These are phyloP conservation scores for Triadica sebifera DNA, from an alignment of 345 rosid genomes.

Conservation along the genomic window DNA sequence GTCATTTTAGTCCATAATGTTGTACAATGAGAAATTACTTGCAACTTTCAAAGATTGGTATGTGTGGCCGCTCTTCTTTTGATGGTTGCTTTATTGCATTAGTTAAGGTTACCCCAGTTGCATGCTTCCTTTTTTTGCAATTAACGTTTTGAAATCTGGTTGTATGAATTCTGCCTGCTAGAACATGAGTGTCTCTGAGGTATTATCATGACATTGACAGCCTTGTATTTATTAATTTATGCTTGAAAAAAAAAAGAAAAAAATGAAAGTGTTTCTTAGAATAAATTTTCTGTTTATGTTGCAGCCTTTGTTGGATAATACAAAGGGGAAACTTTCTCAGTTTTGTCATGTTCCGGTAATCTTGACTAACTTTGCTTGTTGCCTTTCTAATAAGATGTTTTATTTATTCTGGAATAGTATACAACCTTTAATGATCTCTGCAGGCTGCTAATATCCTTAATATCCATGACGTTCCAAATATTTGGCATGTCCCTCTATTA, in stretches of 20 bases:
- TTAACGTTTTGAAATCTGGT: background rate
- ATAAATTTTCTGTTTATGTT: slow-evolving; percentile 5
- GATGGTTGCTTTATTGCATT: background rate
- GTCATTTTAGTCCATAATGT: slow-evolving; percentile 2
- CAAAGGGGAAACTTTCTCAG: slow-evolving; percentile 34
- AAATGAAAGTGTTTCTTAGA: background rate
- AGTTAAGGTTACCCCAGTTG: background rate
- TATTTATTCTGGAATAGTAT: background rate
- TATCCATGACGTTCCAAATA: slow-evolving; percentile 37
- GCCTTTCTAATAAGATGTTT: slow-evolving; percentile 1
- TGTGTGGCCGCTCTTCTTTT: slow-evolving; percentile 6
- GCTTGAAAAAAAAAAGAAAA: background rate
- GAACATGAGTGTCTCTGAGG: background rate
- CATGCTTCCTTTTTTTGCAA: background rate
- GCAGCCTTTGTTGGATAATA: slow-evolving; percentile 34
- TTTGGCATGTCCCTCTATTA: slow-evolving; percentile 38
- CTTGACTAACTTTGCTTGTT: slow-evolving; percentile 16
- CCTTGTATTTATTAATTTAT: background rate
- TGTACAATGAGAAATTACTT: background rate
- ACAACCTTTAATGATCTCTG: background rate
- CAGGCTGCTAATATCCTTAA: slow-evolving; percentile 40
- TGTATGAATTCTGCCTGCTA: background rate
- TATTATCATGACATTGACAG: background rate
- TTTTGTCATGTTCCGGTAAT: slow-evolving; percentile 57
- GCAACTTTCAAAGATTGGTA: background rate